Evolutionary conservation across 2,329 filamentous ascomycete species (phyloP).

Genomic region (Malbranchea zuffiana): DNA sequence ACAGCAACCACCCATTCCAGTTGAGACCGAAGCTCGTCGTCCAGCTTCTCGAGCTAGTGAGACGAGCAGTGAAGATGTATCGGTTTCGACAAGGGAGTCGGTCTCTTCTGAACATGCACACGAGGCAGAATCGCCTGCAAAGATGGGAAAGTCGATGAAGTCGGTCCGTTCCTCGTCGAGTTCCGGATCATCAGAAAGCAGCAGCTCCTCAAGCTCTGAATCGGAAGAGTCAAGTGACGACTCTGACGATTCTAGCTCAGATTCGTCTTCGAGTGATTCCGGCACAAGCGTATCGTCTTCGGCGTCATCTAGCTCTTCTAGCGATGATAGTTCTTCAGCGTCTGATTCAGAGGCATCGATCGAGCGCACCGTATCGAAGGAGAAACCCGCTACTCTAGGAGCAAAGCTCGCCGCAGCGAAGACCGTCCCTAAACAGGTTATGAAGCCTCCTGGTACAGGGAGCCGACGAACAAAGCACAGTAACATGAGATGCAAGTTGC

Average conservation of each 20-base stretch:
- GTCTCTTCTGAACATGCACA: too few species aligned
- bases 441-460: conserved; percentile 40
- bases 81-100: too few species aligned
- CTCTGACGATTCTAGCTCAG: conserved; percentile 17
- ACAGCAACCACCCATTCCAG: too few species aligned
- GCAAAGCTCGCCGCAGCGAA: conserved; percentile 10
- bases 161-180: conserved; percentile 11
- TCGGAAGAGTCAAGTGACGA: conserved; percentile 15
- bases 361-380: conserved; percentile 6
- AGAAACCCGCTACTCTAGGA: conserved; percentile 24
- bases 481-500: conserved; percentile 44
- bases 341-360: conserved; percentile 19
- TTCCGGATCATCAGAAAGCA: conserved; percentile 4
- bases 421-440: conserved; percentile 11
- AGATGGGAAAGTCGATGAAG: background rate
- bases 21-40: too few species aligned
- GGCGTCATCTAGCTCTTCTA: conserved; percentile 11
- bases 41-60: too few species aligned
- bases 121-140: too few species aligned
- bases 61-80: too few species aligned
- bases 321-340: conserved; percentile 20
- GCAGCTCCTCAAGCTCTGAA: background rate
- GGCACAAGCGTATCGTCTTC: conserved; percentile 12
- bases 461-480: conserved; percentile 42
- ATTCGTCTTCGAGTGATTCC: conserved; percentile 16